Base-by-base conservation (phyloP, 768 basidiomycete species). In the Albatrellus ellisii region DNA sequence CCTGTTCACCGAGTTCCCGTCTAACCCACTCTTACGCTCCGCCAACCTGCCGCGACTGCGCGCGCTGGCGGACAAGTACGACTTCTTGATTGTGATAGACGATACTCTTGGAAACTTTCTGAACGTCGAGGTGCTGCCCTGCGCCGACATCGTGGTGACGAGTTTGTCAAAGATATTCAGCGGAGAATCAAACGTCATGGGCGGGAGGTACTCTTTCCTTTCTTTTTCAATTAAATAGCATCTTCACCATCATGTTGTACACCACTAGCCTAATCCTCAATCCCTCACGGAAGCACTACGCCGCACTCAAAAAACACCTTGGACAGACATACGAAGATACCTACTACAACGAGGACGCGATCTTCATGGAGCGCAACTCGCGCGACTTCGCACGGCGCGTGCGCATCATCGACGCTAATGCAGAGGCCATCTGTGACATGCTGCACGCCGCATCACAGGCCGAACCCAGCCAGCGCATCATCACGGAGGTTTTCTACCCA, bases 291-390 rank as follows among this genome's bases (percentile, higher is more conserved):
- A 73, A 69, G 3, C 71, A 84, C 54, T 92, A 94, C 56, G 39
- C 61, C 0, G 46, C 62, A 1, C 72, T 99, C 36, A 88, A 84
- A 53, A 54, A 62, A 0, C 62, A 75, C 36, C 64, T 89, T 52
- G 54, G 61, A 6, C 49, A 64, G 6, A 63, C 58, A 5, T 97
- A 78, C 59, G 87, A 94, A 57, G 92, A 99, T 56, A 63, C 65
- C 18, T 97, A 88, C 63, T 97, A 82, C 50, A 70, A 75, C 54
- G 86, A 91, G 57, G 94, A 99, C 54, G 90, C 87, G 31, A 76
- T 97, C 43, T 94, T 79, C 68, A 85, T 99, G 84, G 94, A 99
- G 57, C 84, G 92, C 50, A 99, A 99, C 62, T 98, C 94, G 14
- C 86, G 94, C 39, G 80, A 95, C 62, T 97, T 94, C 66, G 62